Evolutionary conservation across 2,329 filamentous ascomycete genomes (phyloP).

Genomic region (Apiospora marii): DNA sequence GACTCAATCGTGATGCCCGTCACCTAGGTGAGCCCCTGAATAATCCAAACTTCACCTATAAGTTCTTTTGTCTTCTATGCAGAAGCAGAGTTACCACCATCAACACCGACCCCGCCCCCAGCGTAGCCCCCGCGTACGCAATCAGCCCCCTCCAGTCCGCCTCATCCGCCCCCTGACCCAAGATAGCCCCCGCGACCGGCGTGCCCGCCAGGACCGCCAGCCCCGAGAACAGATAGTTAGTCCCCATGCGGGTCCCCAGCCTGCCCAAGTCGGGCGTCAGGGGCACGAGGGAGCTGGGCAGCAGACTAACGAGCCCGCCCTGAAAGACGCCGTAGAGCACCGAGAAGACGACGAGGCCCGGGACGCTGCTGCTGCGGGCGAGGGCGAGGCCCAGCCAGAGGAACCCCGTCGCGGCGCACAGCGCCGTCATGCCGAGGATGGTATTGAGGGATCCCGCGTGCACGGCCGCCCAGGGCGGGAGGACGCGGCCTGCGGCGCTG

Average conservation of each 20-base stretch:
- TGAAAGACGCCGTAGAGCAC: slow-evolving; percentile 47
- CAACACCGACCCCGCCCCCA: slow-evolving; percentile 38
- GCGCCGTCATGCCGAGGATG: slow-evolving; percentile 41
- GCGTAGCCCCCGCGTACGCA: slow-evolving; percentile 41
- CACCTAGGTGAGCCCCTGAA: not conserved
- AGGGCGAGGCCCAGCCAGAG: slow-evolving; percentile 39
- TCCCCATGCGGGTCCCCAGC: slow-evolving; percentile 52
- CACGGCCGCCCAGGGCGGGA: slow-evolving; percentile 47
- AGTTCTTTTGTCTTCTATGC: slow-evolving; percentile 23
- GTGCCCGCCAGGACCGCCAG: slow-evolving; percentile 60
- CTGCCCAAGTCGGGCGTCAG: slow-evolving; percentile 34
- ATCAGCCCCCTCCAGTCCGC: slow-evolving; percentile 43
- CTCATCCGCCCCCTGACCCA: slow-evolving; percentile 38
- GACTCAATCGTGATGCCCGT: not conserved
- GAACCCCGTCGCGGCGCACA: slow-evolving; percentile 42
- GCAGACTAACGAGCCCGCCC: slow-evolving; percentile 44
- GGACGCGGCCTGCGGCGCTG: slow-evolving; percentile 47
- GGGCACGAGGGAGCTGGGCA: slow-evolving; percentile 39
- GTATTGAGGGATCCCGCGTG: slow-evolving; percentile 48
- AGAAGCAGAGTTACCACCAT: slow-evolving; percentile 34
- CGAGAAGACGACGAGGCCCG: slow-evolving; percentile 25
- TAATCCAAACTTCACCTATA: not conserved
- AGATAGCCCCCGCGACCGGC: slow-evolving; percentile 58
- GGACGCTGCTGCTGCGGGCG: not conserved
- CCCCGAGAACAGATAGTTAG: slow-evolving; percentile 47